Percentiles rank a stretch among this genome's conserved stretches.
These are phyloP conservation scores for Arctium minus DNA, from an alignment of 129 eudicot genomes.

Conservation along the genomic window DNA sequence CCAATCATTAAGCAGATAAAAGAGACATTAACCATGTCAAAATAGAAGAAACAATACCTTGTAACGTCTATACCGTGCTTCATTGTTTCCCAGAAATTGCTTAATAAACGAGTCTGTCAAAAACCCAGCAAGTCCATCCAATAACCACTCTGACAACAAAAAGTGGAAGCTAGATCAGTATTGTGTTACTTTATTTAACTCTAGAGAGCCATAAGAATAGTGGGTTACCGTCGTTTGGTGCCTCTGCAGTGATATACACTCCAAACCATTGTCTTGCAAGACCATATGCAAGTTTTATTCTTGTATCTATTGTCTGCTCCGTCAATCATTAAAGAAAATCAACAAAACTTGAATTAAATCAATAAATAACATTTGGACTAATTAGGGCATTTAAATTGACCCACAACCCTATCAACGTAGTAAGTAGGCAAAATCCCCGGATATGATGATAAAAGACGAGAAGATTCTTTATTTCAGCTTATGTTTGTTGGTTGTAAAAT, in stretches of 20 bases:
- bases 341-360: conserved; percentile 18
- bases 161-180: conserved; percentile 22
- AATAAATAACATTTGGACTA: background rate
- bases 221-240: conserved; percentile 81
- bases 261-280: conserved; percentile 99
- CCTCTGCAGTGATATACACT: conserved; percentile 86
- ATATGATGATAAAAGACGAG: background rate
- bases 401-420: background rate
- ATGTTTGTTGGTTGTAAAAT: background rate
- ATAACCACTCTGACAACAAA: conserved; percentile 71
- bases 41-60: conserved; percentile 51
- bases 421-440: background rate
- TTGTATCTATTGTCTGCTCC: conserved; percentile 79
- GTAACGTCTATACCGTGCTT: conserved; percentile 89
- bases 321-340: conserved; percentile 8
- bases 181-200: background rate
- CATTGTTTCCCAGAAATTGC: conserved; percentile 88
- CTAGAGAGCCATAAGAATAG: background rate
- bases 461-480: background rate
- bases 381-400: background rate
- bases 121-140: conserved; percentile 97
- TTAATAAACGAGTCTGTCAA: conserved; percentile 81
- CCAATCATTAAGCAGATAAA: conserved; percentile 4
- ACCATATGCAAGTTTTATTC: conserved; percentile 85
- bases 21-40: background rate